Percentiles rank a stretch among this genome's conserved stretches.
These are phyloP conservation scores for Stereum hirsutum DNA, from an alignment of 1,284 basidiomycete genomes.

Conservation along the genomic window DNA sequence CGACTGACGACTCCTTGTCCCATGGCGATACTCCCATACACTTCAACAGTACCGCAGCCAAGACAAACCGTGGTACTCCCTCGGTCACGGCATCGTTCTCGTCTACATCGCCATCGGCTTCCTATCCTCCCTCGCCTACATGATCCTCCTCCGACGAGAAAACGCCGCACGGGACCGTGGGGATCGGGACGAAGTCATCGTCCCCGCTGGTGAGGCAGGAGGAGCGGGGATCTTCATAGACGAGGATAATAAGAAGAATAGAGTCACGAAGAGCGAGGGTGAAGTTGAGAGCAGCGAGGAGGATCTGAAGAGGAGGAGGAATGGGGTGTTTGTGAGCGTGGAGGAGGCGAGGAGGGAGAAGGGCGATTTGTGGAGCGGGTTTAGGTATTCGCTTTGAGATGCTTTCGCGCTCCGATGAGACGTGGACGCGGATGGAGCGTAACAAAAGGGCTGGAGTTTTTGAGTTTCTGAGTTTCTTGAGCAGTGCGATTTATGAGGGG, in stretches of 20 bases:
- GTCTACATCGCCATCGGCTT: constrained; percentile 64
- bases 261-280: no score
- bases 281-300: no score
- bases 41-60: constrained; percentile 45
- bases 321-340: constrained; percentile 28
- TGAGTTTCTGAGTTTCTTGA: not conserved
- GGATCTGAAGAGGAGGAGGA: constrained; percentile 16
- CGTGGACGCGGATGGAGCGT: not conserved
- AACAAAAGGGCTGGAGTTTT: not conserved
- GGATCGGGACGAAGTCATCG: constrained; percentile 61
- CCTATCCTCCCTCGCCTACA: constrained; percentile 35
- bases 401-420: no score
- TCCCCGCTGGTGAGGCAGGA: no score
- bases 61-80: constrained; percentile 61
- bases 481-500: constrained; percentile 2
- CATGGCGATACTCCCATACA: not conserved
- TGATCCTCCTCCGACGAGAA: constrained; percentile 43
- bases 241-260: constrained; percentile 19
- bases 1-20: no score
- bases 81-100: constrained; percentile 60
- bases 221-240: constrained; percentile 19
- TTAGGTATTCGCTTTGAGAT: constrained; percentile 30
- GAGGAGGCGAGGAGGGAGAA: constrained; percentile 31
- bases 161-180: constrained; percentile 56
- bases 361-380: constrained; percentile 39